Evolutionary conservation across 2,329 filamentous ascomycete species (phyloP).

Genomic region (Chaetothyriales sp.): DNA sequence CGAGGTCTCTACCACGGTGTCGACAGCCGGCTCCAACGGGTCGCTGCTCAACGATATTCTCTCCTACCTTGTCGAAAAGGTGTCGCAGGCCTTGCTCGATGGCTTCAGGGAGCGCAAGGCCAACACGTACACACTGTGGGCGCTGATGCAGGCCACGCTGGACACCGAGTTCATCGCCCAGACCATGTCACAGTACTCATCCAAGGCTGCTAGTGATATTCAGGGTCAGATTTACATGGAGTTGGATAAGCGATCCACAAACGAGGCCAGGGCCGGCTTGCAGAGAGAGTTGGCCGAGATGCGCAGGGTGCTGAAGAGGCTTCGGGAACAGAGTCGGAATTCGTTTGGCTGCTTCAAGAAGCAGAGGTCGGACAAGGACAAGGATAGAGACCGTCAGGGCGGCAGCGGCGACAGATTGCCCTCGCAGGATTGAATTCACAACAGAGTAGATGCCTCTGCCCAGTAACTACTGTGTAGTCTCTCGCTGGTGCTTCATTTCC

Average conservation of each 20-base stretch:
- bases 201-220: constrained; percentile 61
- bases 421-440: neutral
- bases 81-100: constrained; percentile 63
- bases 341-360: constrained; percentile 80
- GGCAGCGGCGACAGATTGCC: neutral
- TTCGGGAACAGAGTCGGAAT: constrained; percentile 65
- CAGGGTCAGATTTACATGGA: constrained; percentile 88
- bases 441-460: neutral
- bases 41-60: constrained; percentile 68
- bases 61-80: constrained; percentile 70
- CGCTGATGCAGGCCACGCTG: constrained; percentile 90
- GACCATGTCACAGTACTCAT: constrained; percentile 79
- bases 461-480: neutral
- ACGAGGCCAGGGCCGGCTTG: constrained; percentile 61
- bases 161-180: constrained; percentile 96
- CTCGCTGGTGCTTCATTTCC: neutral
- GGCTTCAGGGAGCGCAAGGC: constrained; percentile 51
- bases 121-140: constrained; percentile 54
- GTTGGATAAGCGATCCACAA: constrained; percentile 76
- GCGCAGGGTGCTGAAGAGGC: constrained; percentile 68
- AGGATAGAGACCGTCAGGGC: constrained; percentile 8
- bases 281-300: constrained; percentile 83
- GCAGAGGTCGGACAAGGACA: constrained; percentile 28
- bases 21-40: constrained; percentile 47
- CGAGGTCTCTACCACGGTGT: constrained; percentile 62